A percentile compares a stretch with the other conserved stretches of the same genome.
Evolutionary conservation across 257 asterid species (phyloP).

Genomic region (Jasminum sambac): DNA sequence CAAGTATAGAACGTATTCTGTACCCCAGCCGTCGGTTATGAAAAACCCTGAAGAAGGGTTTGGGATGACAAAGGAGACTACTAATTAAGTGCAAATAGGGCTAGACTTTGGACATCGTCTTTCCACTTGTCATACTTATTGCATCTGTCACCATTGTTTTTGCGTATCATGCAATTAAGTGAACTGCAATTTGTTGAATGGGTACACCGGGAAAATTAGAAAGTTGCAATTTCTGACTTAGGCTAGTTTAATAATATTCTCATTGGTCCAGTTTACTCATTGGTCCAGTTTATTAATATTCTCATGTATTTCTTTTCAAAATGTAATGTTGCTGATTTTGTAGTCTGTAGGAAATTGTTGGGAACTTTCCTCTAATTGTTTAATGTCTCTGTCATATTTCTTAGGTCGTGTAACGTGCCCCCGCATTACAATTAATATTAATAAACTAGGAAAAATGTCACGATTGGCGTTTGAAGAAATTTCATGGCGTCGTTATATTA

Average conservation of each 20-base stretch:
- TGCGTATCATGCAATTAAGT: not conserved
- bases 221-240: slow-evolving; percentile 28
- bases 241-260: not conserved
- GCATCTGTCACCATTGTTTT: not conserved
- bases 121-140: not conserved
- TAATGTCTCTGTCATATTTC: not conserved
- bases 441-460: not conserved
- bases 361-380: slow-evolving; percentile 28
- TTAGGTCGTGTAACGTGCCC: not conserved
- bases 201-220: slow-evolving; percentile 2
- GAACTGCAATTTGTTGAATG: slow-evolving; percentile 20
- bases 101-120: not conserved
- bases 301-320: slow-evolving; percentile 5
- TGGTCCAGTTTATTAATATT: not conserved
- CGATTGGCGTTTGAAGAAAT: not conserved
- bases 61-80: not conserved
- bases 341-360: slow-evolving; percentile 25
- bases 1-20: not conserved
- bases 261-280: too few species aligned
- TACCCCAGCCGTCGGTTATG: not conserved
- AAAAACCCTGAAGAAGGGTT: not conserved
- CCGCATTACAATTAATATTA: not conserved
- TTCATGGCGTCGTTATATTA: not conserved
- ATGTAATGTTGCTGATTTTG: not conserved
- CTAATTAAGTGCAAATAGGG: not conserved